These are phyloP conservation scores for Cryphonectria parasitica DNA, from an alignment of 2,329 filamentous ascomycete species.

Conservation along the genomic window DNA sequence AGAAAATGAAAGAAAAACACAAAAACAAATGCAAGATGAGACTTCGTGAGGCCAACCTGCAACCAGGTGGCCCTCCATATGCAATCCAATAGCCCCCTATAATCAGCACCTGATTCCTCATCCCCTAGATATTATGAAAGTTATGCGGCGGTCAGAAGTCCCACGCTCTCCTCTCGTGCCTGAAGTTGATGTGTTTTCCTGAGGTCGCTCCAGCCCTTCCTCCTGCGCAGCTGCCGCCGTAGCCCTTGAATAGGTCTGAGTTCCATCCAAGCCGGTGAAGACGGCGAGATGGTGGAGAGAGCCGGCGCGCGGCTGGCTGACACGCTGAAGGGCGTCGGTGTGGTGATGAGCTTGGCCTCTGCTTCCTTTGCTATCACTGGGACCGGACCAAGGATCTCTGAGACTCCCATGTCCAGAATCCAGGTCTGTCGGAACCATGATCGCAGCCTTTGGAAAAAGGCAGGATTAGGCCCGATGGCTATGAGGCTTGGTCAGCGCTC, in stretches of 20 bases:
- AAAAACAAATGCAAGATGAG: background rate
- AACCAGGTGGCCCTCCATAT: background rate
- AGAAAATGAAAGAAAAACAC: background rate
- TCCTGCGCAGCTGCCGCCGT: slow-evolving; percentile 16
- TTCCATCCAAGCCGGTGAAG: slow-evolving; percentile 10
- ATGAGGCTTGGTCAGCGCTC: background rate
- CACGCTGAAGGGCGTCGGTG: slow-evolving; percentile 11
- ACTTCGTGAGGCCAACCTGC: background rate
- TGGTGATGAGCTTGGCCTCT: slow-evolving; percentile 16
- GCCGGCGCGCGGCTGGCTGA: slow-evolving; percentile 10
- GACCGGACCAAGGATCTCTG: slow-evolving; percentile 18
- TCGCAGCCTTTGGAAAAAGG: slow-evolving; percentile 15
- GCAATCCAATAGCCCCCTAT: background rate
- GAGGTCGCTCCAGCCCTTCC: slow-evolving; percentile 17
- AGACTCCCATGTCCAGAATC: slow-evolving; percentile 11
- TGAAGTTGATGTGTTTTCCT: slow-evolving; percentile 10
- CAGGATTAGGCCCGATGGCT: slow-evolving; percentile 12
- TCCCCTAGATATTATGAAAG: background rate
- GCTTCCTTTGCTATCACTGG: slow-evolving; percentile 8
- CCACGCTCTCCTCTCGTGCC: slow-evolving; percentile 7
- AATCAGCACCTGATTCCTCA: background rate
- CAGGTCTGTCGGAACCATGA: slow-evolving; percentile 18
- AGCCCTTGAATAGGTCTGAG: slow-evolving; percentile 13
- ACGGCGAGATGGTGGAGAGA: background rate
- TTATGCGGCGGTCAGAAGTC: slow-evolving; percentile 8